These are phyloP conservation scores for Pseudonitzschia multistriata DNA, from an alignment of 108 stramenopile genomes.

Conservation along the genomic window DNA sequence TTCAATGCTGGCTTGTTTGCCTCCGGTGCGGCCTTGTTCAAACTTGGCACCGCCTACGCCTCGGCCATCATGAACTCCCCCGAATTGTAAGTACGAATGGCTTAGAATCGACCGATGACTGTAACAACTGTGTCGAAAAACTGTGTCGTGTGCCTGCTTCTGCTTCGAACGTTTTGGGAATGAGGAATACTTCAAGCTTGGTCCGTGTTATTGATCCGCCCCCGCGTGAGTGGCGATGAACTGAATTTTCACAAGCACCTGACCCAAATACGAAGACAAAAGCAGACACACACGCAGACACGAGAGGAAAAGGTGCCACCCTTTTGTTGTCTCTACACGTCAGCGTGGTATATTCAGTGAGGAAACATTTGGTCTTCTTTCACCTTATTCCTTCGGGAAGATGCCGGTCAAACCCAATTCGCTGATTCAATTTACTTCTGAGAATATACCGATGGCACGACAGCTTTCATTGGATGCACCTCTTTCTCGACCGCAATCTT, in stretches of 20 bases:
- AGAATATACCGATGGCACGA: conserved; percentile 33
- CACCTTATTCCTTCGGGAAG: conserved; percentile 62
- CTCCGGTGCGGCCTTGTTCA: conserved; percentile 73
- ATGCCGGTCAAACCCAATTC: conserved; percentile 75
- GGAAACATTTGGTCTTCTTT: conserved; percentile 75
- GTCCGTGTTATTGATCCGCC: conserved; percentile 86
- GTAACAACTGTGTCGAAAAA: neutral
- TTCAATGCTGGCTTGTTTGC: conserved; percentile 98
- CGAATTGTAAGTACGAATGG: conserved; percentile 64
- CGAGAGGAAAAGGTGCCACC: neutral
- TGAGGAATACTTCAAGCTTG: conserved; percentile 60
- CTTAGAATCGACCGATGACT: neutral
- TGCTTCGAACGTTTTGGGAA: conserved; percentile 30
- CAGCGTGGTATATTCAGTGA: conserved; percentile 35
- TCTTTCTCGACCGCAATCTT: neutral
- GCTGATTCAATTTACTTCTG: conserved; percentile 73
- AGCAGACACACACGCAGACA: conserved; percentile 1
- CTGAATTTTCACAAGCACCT: conserved; percentile 49
- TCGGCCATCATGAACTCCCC: conserved; percentile 84
- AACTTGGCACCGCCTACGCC: conserved; percentile 90
- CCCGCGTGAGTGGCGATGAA: conserved; percentile 83
- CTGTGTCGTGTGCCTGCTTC: conserved; percentile 9
- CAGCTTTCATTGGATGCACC: neutral
- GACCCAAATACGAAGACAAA: conserved; percentile 31
- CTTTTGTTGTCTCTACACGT: neutral